Evolutionary conservation across 2,329 filamentous ascomycete species (phyloP).

Genomic region (Diaporthe amygdali): DNA sequence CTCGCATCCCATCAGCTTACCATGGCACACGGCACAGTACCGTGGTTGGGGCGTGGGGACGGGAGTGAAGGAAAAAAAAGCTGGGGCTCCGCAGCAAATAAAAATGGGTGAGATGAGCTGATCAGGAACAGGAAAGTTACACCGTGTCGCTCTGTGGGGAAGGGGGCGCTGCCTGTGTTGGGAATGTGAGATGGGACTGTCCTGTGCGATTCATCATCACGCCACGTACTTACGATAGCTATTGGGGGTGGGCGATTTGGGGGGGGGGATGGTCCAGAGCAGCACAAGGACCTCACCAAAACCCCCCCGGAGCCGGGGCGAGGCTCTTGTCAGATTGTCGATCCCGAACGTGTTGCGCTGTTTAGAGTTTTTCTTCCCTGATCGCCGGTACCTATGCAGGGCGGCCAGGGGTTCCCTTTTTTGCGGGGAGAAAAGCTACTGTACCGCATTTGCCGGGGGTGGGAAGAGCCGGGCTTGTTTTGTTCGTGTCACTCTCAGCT

Average conservation of each 20-base stretch:
- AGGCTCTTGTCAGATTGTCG: conserved; percentile 18
- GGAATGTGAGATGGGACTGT: neutral
- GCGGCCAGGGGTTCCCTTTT: conserved; percentile 15
- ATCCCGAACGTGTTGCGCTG: conserved; percentile 6
- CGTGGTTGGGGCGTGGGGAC: neutral
- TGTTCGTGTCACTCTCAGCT: neutral
- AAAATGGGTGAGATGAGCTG: conserved; percentile 5
- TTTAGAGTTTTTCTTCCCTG: conserved; percentile 20
- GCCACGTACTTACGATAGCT: conserved; percentile 4
- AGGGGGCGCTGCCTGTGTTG: conserved; percentile 9
- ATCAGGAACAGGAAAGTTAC: conserved; percentile 16
- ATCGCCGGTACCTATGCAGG: conserved; percentile 14
- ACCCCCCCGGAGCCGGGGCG: conserved; percentile 5
- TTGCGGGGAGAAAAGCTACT: conserved; percentile 14
- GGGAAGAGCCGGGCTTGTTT: neutral
- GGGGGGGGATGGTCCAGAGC: neutral
- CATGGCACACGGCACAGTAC: neutral
- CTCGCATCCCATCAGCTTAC: neutral
- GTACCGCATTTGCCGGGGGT: conserved; percentile 3
- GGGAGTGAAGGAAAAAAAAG: neutral
- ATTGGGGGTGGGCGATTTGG: neutral
- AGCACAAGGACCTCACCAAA: neutral
- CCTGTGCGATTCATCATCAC: conserved; percentile 11
- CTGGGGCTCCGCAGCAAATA: conserved; percentile 8
- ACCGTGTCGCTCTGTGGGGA: conserved; percentile 18